Evolutionary conservation across 1,284 basidiomycete species (phyloP), one percentile per base, ranked within the genome.

Genomic region (Exobasidium cylindrosporum): DNA sequence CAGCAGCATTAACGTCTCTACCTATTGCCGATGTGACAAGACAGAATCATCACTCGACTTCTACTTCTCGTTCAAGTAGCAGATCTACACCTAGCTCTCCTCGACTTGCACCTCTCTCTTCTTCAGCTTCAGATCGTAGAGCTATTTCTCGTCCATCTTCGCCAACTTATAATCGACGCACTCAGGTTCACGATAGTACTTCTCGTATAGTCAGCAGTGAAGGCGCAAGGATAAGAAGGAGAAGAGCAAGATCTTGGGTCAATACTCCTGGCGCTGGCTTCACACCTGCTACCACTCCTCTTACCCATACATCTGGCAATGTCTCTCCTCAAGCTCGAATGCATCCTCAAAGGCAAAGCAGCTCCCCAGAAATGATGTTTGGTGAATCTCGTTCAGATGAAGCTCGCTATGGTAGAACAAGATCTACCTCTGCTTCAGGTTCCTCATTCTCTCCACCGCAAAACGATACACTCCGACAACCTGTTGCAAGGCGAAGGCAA

Each of bases 81-180:
- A 21, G 47, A 50, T 50, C 47, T 50, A 50, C 47, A 13, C 47
- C 47, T 50, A 50, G 21, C 26, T 50, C 47, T 6, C 47, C 47
- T 24, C 21, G 26, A 24, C 47, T 50, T 3, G n/a, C 7, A 40
- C 10, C 10, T 40, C 7, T 40, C 17, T 40, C 35, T 17, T 40
- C 17, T 7, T 10, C 10, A 7, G 13, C 13, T 44, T 31, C 47
- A 21, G 47, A 24, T 21, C 47, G 47, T 24, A 7, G 21, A 7
- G 47, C 47, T 10, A 21, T 31, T 26, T 26, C 47, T 26, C 47
- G 47, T 24, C 47, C 47, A 7, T 31, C 47, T 50, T 50, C 47
- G 21, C 47, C 47, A 7, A 10, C 35, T 40, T 40, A 7, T 40
- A 10, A 10, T 17, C 35, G 35, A 40, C 35, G 7, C 35, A 17